phyloP scores from a whole-genome alignment of 306 rosid species.

The Trichosanthes truncata region DNA sequence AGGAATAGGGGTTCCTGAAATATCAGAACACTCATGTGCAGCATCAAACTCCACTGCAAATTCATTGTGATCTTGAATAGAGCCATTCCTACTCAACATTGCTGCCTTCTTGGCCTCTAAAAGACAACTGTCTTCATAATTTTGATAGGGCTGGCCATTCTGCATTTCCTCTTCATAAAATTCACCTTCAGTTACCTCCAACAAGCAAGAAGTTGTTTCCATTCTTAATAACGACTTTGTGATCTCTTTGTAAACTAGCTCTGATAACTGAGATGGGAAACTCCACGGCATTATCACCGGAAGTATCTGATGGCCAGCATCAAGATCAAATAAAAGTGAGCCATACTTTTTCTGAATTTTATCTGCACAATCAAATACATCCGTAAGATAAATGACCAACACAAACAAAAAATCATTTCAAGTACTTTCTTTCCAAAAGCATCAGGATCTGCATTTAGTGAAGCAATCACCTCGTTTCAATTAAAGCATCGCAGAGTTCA shows the following conservation, averaged over 20 bases:
- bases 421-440: background rate
- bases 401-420: background rate
- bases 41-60: slow-evolving; percentile 34
- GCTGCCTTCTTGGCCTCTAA: slow-evolving; percentile 42
- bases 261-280: slow-evolving; percentile 62
- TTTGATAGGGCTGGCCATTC: slow-evolving; percentile 16
- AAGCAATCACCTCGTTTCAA: background rate
- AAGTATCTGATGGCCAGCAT: slow-evolving; percentile 56
- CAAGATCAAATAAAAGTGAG: slow-evolving; percentile 61
- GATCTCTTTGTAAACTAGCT: slow-evolving; percentile 62
- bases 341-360: slow-evolving; percentile 31
- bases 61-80: slow-evolving; percentile 31
- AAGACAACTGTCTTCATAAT: slow-evolving; percentile 17
- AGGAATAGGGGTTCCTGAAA: slow-evolving; percentile 32
- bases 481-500: background rate
- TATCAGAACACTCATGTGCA: slow-evolving; percentile 30
- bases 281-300: slow-evolving; percentile 78
- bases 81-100: slow-evolving; percentile 51
- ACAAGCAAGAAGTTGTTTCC: slow-evolving; percentile 33
- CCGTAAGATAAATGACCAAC: background rate
- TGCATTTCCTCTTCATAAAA: slow-evolving; percentile 25
- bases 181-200: slow-evolving; percentile 29
- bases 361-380: slow-evolving; percentile 32
- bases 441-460: background rate
- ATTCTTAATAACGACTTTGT: slow-evolving; percentile 26